Conservation (phyloP, 257 asterid genomes). For the Mentha longifolia region DNA sequence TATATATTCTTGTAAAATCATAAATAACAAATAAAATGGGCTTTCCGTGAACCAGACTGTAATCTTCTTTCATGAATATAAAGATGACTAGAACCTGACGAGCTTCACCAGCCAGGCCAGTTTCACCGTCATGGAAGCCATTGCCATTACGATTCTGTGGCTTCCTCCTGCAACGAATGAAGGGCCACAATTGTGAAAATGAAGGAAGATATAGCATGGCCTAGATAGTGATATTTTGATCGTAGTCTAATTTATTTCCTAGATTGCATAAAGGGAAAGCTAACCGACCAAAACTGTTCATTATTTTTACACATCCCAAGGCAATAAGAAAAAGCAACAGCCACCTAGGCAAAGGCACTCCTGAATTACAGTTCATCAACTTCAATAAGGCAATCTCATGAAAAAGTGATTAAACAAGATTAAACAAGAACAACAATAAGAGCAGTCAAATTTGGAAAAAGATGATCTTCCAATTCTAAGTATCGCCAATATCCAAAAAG, state of each 20-base stretch:
- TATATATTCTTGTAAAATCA: too few relatives aligned
- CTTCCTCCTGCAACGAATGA: slow-evolving; percentile 50
- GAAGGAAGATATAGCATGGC: slow-evolving; percentile 20
- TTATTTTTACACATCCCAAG: not conserved
- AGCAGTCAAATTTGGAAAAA: not conserved
- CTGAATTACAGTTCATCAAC: not conserved
- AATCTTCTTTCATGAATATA: not conserved
- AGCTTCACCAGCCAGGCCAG: slow-evolving; percentile 37
- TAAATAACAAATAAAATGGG: not conserved
- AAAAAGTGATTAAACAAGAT: slow-evolving; percentile 17
- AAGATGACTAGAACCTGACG: slow-evolving; percentile 40
- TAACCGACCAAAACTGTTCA: not conserved
- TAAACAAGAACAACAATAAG: not conserved
- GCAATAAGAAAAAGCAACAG: not conserved
- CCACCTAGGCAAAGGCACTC: not conserved
- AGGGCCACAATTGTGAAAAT: not conserved
- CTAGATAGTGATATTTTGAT: slow-evolving; percentile 3
- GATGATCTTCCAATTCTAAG: not conserved
- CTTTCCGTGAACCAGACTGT: not conserved
- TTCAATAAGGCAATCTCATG: not conserved
- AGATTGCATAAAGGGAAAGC: slow-evolving; percentile 1
- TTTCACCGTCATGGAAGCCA: slow-evolving; percentile 39
- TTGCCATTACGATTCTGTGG: slow-evolving; percentile 38
- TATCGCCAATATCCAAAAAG: not conserved
- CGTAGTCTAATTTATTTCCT: not conserved